These are phyloP conservation scores for Microdochium paspali DNA, from an alignment of 2,329 filamentous ascomycete species.

Conservation along the genomic window DNA sequence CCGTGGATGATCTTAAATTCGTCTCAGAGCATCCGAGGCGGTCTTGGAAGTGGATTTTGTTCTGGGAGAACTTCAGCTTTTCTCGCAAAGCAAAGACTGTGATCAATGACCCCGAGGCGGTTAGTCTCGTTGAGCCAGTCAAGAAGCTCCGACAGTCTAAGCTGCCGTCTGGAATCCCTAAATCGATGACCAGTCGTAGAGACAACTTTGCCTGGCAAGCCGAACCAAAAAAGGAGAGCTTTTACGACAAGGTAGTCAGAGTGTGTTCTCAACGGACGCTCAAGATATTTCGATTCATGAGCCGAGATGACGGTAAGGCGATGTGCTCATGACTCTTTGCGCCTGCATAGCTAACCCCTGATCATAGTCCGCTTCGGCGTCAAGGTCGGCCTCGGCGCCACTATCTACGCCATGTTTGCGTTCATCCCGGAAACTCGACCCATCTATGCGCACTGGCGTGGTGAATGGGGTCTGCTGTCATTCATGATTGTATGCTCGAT, in stretches of 20 bases:
- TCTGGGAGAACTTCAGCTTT: constrained; percentile 49
- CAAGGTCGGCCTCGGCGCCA: constrained; percentile 86
- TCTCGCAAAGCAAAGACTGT: constrained; percentile 14
- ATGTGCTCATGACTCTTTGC: neutral
- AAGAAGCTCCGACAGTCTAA: constrained; percentile 42
- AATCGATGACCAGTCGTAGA: constrained; percentile 38
- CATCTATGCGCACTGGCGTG: constrained; percentile 78
- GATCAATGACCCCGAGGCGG: constrained; percentile 31
- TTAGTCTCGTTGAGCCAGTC: constrained; percentile 28
- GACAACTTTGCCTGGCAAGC: constrained; percentile 48
- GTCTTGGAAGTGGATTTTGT: constrained; percentile 77
- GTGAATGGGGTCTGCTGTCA: constrained; percentile 91
- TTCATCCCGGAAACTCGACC: constrained; percentile 73
- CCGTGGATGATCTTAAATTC: constrained; percentile 77
- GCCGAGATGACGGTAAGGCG: constrained; percentile 41
- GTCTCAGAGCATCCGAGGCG: constrained; percentile 50
- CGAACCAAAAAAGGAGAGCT: constrained; percentile 28
- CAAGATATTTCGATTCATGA: constrained; percentile 34
- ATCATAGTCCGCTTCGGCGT: constrained; percentile 60
- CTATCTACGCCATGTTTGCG: constrained; percentile 80
- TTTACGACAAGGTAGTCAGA: constrained; percentile 30
- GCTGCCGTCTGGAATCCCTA: constrained; percentile 45
- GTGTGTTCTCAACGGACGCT: constrained; percentile 35
- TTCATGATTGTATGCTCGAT: constrained; percentile 98
- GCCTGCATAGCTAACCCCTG: constrained; percentile 10